phyloP scores from a whole-genome alignment of 305 asterid genomes.

The Caryopteris hybrid region DNA sequence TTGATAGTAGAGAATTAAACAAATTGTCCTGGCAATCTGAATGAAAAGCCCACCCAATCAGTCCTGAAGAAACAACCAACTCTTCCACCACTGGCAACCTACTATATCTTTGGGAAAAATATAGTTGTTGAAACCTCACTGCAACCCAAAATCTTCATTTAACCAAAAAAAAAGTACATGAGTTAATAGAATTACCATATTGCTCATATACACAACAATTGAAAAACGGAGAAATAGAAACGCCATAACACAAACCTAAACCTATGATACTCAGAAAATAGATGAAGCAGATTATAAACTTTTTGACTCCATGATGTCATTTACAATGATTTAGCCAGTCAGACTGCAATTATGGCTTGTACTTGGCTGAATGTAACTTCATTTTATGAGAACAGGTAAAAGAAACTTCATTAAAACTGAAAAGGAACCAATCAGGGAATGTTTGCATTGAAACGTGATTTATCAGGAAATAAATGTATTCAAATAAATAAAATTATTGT shows the following conservation, averaged over 20 bases:
- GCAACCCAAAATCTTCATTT: conserved; percentile 92
- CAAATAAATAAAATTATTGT: background rate
- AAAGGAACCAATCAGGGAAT: conserved; percentile 2
- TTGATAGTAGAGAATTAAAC: conserved; percentile 72
- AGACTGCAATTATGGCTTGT: background rate
- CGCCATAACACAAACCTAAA: background rate
- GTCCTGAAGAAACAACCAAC: conserved; percentile 56
- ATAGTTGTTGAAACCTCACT: conserved; percentile 63
- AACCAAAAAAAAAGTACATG: conserved; percentile 2
- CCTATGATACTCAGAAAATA: background rate
- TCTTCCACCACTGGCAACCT: conserved; percentile 59
- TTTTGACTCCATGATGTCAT: conserved; percentile 8
- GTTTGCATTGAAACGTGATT: too few relatives aligned
- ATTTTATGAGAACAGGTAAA: conserved; percentile 3
- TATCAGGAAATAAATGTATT: background rate
- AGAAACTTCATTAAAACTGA: conserved; percentile 3
- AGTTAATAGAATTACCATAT: conserved; percentile 18
- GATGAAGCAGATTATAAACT: background rate
- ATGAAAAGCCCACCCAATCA: conserved; percentile 94
- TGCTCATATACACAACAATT: background rate
- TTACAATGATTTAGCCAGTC: background rate
- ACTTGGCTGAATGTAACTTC: conserved; percentile 7
- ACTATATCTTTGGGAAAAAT: conserved; percentile 59
- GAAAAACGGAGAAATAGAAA: conserved; percentile 7
- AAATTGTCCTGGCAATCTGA: conserved; percentile 92